Percentiles rank a stretch among this genome's conserved stretches.
Evolutionary conservation across 805 yeast species (phyloP).

Genomic region (Candida ascalaphidarum): DNA sequence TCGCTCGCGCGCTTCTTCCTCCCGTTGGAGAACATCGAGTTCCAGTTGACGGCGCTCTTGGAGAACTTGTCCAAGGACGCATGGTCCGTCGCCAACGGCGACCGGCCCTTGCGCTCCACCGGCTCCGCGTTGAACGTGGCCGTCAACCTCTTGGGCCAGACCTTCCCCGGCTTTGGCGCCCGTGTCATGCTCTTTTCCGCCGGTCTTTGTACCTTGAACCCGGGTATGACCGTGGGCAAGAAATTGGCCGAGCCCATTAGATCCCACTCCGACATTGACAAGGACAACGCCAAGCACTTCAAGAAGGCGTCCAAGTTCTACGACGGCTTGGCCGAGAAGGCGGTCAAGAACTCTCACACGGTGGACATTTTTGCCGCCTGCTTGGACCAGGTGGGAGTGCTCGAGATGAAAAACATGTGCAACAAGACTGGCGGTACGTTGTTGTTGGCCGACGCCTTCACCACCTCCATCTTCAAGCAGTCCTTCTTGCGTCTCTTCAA

Average conservation of each 20-base stretch:
- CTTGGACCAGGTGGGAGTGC: conserved; percentile 92
- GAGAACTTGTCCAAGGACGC: conserved; percentile 74
- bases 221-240: conserved; percentile 88
- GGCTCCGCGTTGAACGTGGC: conserved; percentile 91
- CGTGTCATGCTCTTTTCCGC: conserved; percentile 85
- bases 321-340: conserved; percentile 59
- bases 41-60: conserved; percentile 68
- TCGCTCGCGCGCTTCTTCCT: conserved; percentile 54
- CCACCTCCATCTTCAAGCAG: conserved; percentile 90
- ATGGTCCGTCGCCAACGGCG: conserved; percentile 82
- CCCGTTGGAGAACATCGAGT: conserved; percentile 73
- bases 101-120: conserved; percentile 83
- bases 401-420: conserved; percentile 83
- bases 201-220: conserved; percentile 92
- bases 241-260: conserved; percentile 93
- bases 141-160: conserved; percentile 67
- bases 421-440: conserved; percentile 87
- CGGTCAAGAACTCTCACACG: conserved; percentile 68
- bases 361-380: conserved; percentile 92
- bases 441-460: conserved; percentile 85
- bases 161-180: conserved; percentile 80
- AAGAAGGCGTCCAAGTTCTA: conserved; percentile 80
- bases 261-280: conserved; percentile 94
- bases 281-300: conserved; percentile 79
- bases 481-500: conserved; percentile 79